These are phyloP conservation scores for Penicillium ucsense DNA, from an alignment of 495 filamentous ascomycete genomes.

Conservation along the genomic window DNA sequence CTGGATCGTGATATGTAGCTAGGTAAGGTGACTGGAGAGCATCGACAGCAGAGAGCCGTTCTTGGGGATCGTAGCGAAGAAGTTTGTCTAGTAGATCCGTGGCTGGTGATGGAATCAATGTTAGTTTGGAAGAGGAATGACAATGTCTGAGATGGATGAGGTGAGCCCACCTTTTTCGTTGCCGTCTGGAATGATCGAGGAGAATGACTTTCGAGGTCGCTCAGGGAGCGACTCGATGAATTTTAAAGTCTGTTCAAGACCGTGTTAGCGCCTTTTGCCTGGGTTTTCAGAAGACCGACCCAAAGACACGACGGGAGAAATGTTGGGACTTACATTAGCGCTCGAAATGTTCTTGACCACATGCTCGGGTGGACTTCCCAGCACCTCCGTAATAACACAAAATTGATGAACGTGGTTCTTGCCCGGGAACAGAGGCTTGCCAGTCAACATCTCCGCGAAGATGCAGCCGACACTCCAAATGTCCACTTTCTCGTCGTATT, in stretches of 20 bases:
- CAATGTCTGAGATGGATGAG: background rate
- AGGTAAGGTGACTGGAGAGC: conserved; percentile 84
- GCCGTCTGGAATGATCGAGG: conserved; percentile 84
- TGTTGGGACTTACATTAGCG: conserved; percentile 62
- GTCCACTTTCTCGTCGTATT: conserved; percentile 97
- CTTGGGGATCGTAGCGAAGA: conserved; percentile 91
- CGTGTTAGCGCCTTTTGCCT: background rate
- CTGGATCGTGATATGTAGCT: conserved; percentile 90
- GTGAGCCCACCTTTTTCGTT: conserved; percentile 60
- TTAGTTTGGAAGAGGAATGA: conserved; percentile 2
- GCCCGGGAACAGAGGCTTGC: conserved; percentile 91
- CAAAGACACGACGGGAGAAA: background rate
- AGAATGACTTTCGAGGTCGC: conserved; percentile 75
- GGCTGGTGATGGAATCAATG: conserved; percentile 37
- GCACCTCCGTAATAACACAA: conserved; percentile 92
- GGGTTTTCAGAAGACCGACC: background rate
- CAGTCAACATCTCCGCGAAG: conserved; percentile 96
- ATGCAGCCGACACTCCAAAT: conserved; percentile 99
- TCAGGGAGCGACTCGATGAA: conserved; percentile 94
- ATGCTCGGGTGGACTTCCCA: conserved; percentile 90
- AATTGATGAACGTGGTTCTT: conserved; percentile 99
- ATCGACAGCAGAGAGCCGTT: conserved; percentile 70
- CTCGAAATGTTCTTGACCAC: conserved; percentile 95
- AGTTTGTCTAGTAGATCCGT: conserved; percentile 86
- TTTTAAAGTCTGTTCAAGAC: conserved; percentile 60